Percentiles rank a stretch among this genome's conserved stretches.
Conservation (phyloP, 1,284 basidiomycete genomes). For the Cryptococcus amylolentus region DNA sequence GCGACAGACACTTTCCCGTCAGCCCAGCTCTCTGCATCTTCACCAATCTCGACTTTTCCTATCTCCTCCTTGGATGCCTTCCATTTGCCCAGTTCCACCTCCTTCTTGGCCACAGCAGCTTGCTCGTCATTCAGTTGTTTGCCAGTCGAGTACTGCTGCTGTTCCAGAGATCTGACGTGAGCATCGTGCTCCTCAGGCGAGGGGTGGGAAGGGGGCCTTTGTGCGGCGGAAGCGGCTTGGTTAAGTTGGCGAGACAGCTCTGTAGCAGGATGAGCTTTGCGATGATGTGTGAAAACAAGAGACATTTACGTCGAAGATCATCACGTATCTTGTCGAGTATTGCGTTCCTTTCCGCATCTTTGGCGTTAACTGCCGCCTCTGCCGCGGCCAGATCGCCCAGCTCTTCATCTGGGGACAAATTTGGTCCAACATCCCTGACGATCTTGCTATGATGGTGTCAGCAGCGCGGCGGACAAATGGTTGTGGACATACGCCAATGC, state of each 20-base stretch:
- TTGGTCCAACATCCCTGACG: constrained; percentile 26
- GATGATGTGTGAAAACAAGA: not conserved
- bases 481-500: constrained; percentile 20
- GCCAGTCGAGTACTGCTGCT: constrained; percentile 32
- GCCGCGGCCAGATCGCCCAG: constrained; percentile 32
- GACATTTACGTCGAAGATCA: constrained; percentile 31
- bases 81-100: constrained; percentile 37
- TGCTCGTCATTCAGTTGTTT: constrained; percentile 44
- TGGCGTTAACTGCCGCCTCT: constrained; percentile 32
- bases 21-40: constrained; percentile 22
- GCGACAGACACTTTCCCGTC: constrained; percentile 35
- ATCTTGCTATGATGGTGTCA: constrained; percentile 16
- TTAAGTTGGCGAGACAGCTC: constrained; percentile 25
- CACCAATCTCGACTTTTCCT: constrained; percentile 29
- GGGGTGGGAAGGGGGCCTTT: constrained; percentile 36
- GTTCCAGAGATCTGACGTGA: constrained; percentile 32
- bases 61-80: constrained; percentile 35
- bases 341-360: constrained; percentile 24
- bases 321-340: constrained; percentile 25
- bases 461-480: not conserved
- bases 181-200: constrained; percentile 33
- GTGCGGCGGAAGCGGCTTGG: constrained; percentile 31
- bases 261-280: constrained; percentile 3
- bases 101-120: constrained; percentile 29
- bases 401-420: constrained; percentile 32